Percentiles rank a stretch among this genome's conserved stretches.
Conservation (phyloP, 495 filamentous ascomycete species). For the Xylaria bambusicola region DNA sequence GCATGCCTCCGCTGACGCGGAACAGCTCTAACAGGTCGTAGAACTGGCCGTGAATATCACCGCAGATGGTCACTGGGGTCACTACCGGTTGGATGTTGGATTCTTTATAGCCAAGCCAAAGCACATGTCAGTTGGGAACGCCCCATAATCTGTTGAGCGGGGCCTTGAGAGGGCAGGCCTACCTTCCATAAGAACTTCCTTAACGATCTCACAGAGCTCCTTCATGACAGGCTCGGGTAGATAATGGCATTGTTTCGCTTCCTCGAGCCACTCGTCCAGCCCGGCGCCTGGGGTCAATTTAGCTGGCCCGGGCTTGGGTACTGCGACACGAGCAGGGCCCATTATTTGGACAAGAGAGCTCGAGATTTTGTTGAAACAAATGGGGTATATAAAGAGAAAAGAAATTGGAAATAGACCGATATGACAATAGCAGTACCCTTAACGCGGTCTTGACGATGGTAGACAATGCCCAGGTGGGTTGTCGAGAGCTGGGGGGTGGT, state of each 20-base stretch:
- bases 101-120: conserved; percentile 61
- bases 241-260: conserved; percentile 95
- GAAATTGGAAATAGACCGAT: background rate
- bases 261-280: conserved; percentile 94
- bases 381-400: background rate
- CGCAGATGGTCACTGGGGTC: conserved; percentile 96
- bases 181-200: conserved; percentile 98
- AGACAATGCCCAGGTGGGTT: conserved; percentile 15
- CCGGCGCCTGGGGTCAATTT: conserved; percentile 78
- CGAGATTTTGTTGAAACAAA: background rate
- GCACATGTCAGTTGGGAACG: too few relatives aligned
- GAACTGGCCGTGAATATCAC: conserved; percentile 98
- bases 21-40: conserved; percentile 98
- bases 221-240: conserved; percentile 96
- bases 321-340: conserved; percentile 32
- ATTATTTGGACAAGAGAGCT: conserved; percentile 47
- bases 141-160: too few relatives aligned
- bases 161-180: too few relatives aligned
- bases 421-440: background rate
- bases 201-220: conserved; percentile 96
- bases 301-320: conserved; percentile 88
- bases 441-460: conserved; percentile 1
- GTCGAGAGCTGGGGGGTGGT: conserved; percentile 5
- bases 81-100: conserved; percentile 96
- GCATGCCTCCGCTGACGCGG: conserved; percentile 93